Percentiles rank a stretch among this genome's conserved stretches.
phyloP scores from a whole-genome alignment of 1,284 basidiomycete genomes.

The Fomitopsis schrenkii region DNA sequence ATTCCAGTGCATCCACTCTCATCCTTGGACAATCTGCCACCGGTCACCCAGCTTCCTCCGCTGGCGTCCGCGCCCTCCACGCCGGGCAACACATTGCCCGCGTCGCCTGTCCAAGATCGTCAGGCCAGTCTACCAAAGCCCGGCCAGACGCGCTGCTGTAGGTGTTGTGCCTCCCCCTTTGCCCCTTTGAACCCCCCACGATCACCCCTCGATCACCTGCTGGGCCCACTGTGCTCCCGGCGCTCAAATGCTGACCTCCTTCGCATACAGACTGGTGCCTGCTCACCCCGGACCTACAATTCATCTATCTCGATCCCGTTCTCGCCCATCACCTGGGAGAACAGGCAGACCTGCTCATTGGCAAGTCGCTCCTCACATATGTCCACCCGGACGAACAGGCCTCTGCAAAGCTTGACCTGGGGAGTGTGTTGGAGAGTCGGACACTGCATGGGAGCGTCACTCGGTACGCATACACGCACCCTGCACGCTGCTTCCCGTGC shows the following conservation, averaged over 20 bases:
- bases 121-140: conserved; percentile 43
- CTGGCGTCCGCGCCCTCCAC: conserved; percentile 15
- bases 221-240: conserved; percentile 15
- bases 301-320: conserved; percentile 89
- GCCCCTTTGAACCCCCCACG: conserved; percentile 19
- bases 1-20: conserved; percentile 24
- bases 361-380: conserved; percentile 77
- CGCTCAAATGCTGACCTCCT: conserved; percentile 19
- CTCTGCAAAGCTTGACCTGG: conserved; percentile 75
- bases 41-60: conserved; percentile 13
- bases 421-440: conserved; percentile 72
- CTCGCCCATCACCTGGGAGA: conserved; percentile 73
- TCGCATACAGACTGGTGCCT: conserved; percentile 61
- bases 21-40: conserved; percentile 28
- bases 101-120: conserved; percentile 22
- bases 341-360: conserved; percentile 67
- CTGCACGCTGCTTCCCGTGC: conserved; percentile 5
- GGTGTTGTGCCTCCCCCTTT: conserved; percentile 38
- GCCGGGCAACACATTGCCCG: conserved; percentile 5
- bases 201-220: conserved; percentile 33
- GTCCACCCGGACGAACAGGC: conserved; percentile 89
- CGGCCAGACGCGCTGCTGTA: conserved; percentile 73
- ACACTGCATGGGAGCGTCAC: conserved; percentile 92
- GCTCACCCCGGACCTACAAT: conserved; percentile 69
- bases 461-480: conserved; percentile 46